These are phyloP conservation scores for Salix brachista DNA, from an alignment of 345 rosid genomes.

Conservation along the genomic window DNA sequence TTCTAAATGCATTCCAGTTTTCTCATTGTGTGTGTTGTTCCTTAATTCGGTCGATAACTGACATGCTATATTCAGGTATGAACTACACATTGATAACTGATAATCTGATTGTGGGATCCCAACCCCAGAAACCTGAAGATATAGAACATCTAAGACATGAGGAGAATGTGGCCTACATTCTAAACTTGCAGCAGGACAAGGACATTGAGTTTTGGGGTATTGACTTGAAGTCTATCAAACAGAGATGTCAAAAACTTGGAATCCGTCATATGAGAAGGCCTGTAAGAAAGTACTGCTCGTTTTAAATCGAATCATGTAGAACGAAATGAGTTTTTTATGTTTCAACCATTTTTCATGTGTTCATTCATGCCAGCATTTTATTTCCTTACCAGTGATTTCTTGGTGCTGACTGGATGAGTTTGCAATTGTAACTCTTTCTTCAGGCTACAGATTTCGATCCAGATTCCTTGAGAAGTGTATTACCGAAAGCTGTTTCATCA, in stretches of 20 bases:
- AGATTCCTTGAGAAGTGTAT: conserved; percentile 67
- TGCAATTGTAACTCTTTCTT: not conserved
- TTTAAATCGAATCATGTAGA: not conserved
- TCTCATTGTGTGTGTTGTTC: no score
- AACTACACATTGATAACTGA: conserved; percentile 76
- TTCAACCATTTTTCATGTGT: not conserved
- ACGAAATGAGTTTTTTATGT: not conserved
- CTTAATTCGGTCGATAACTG: no score
- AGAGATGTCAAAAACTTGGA: conserved; percentile 54
- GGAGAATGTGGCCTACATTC: conserved; percentile 80
- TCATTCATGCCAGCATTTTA: not conserved
- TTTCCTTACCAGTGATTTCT: not conserved
- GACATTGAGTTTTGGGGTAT: conserved; percentile 86
- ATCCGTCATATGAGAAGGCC: conserved; percentile 82
- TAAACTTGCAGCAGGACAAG: conserved; percentile 83
- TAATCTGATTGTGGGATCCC: conserved; percentile 79
- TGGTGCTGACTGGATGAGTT: not conserved
- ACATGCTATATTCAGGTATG: conserved; percentile 59
- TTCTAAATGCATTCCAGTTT: no score
- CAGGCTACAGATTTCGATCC: conserved; percentile 90
- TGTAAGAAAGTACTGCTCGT: conserved; percentile 41
- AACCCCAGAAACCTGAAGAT: conserved; percentile 86
- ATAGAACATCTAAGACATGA: conserved; percentile 64
- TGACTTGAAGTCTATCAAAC: conserved; percentile 48
- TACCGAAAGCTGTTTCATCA: conserved; percentile 77